These are phyloP conservation scores for Solanum boliviense DNA, from an alignment of 257 asterid species.

Conservation along the genomic window DNA sequence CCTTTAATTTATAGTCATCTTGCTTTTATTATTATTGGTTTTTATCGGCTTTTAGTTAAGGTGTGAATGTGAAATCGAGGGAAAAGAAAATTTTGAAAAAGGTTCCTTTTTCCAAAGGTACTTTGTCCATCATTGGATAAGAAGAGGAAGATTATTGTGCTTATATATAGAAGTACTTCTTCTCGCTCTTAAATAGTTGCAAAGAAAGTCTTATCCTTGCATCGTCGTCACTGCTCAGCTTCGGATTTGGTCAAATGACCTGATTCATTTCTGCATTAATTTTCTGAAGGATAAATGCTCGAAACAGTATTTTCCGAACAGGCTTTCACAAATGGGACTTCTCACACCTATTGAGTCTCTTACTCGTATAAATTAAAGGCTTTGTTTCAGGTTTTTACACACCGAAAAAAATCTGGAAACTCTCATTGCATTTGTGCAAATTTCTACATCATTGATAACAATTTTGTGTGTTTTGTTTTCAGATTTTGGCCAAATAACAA, in stretches of 20 bases:
- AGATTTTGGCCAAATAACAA: conserved; percentile 58
- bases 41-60: not conserved
- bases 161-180: not conserved
- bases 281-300: not conserved
- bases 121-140: not conserved
- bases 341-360: not conserved
- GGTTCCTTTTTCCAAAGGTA: not conserved
- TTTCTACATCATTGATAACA: not conserved
- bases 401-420: not conserved
- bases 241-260: not conserved
- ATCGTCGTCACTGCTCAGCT: not conserved
- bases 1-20: not conserved
- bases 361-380: not conserved
- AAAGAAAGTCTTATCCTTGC: not conserved
- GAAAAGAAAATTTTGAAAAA: not conserved
- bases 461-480: not conserved
- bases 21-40: not conserved
- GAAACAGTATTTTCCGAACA: not conserved
- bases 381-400: not conserved
- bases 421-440: not conserved
- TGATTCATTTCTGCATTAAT: not conserved
- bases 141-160: not conserved
- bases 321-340: not conserved
- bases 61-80: not conserved
- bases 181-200: not conserved